These are phyloP conservation scores for Neopestalotiopsis clavispora DNA, from an alignment of 2,329 filamentous ascomycete species.

Conservation along the genomic window DNA sequence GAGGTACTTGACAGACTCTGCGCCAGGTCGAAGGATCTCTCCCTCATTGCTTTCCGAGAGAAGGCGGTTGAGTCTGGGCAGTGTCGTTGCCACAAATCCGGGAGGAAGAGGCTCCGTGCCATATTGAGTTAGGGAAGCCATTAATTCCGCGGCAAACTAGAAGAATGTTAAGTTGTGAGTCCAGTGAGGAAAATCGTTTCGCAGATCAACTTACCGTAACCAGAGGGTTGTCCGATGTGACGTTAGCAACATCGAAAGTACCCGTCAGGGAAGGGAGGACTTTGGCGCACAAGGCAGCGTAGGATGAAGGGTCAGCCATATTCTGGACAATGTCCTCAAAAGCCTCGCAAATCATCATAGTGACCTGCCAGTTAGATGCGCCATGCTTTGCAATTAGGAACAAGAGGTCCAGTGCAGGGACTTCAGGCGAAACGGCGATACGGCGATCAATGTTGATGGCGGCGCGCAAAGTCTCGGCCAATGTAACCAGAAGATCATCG, in stretches of 20 bases:
- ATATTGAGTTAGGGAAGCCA: slow-evolving; percentile 81
- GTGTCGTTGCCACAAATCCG: slow-evolving; percentile 81
- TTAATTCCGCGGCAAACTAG: slow-evolving; percentile 80
- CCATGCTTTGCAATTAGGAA: slow-evolving; percentile 90
- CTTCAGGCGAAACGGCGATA: slow-evolving; percentile 73
- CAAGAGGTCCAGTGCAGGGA: slow-evolving; percentile 79
- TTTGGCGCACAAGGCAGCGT: slow-evolving; percentile 80
- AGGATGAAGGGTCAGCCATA: slow-evolving; percentile 71
- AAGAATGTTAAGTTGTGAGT: slow-evolving; percentile 23
- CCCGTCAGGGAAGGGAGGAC: slow-evolving; percentile 86
- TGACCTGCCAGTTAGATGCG: slow-evolving; percentile 88
- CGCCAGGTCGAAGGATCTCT: slow-evolving; percentile 85
- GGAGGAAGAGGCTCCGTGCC: slow-evolving; percentile 84
- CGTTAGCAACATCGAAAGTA: slow-evolving; percentile 84
- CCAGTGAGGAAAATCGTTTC: background rate
- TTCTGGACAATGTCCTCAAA: slow-evolving; percentile 85
- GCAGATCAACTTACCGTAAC: slow-evolving; percentile 63
- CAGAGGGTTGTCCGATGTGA: slow-evolving; percentile 84
- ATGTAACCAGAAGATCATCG: slow-evolving; percentile 88
- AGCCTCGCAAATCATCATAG: slow-evolving; percentile 83
- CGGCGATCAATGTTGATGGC: slow-evolving; percentile 80
- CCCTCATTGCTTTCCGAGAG: slow-evolving; percentile 85
- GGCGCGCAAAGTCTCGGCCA: slow-evolving; percentile 85
- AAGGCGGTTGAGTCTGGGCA: slow-evolving; percentile 85
- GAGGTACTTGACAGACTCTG: slow-evolving; percentile 86